Conservation (phyloP, 116 monocot species). For the Zostera marina region DNA sequence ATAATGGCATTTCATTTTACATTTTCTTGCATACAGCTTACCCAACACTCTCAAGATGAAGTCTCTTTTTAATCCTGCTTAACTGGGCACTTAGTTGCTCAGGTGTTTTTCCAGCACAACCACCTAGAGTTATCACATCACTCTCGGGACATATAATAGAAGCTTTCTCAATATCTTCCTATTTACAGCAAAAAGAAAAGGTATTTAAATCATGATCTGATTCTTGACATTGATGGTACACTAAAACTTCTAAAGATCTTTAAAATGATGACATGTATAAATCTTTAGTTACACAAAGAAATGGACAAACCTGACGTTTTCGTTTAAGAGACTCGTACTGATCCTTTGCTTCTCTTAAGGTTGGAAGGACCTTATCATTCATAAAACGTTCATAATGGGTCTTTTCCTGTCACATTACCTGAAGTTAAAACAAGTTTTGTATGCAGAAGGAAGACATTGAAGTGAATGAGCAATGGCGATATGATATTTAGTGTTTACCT, state of each 20-base stretch:
- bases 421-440: neutral
- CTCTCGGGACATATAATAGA: constrained; percentile 77
- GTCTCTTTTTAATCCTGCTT: constrained; percentile 53
- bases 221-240: neutral
- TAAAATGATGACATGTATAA: neutral
- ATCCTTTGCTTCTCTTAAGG: constrained; percentile 63
- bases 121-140: constrained; percentile 58
- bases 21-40: constrained; percentile 3
- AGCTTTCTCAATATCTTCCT: constrained; percentile 80
- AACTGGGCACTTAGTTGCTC: constrained; percentile 68
- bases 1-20: too few relatives aligned
- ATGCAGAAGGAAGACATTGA: neutral
- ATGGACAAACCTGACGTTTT: constrained; percentile 42
- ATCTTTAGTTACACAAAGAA: neutral
- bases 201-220: neutral
- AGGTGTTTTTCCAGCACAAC: constrained; percentile 45
- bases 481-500: constrained; percentile 19
- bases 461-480: neutral
- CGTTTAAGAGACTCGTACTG: constrained; percentile 31
- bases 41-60: constrained; percentile 60
- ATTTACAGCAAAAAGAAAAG: neutral
- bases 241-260: too few relatives aligned
- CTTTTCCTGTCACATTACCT: constrained; percentile 33
- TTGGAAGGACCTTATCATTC: constrained; percentile 63
- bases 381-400: constrained; percentile 66